phyloP scores from a whole-genome alignment of 148 eudicot genomes.

The Chenopodium suecicum region DNA sequence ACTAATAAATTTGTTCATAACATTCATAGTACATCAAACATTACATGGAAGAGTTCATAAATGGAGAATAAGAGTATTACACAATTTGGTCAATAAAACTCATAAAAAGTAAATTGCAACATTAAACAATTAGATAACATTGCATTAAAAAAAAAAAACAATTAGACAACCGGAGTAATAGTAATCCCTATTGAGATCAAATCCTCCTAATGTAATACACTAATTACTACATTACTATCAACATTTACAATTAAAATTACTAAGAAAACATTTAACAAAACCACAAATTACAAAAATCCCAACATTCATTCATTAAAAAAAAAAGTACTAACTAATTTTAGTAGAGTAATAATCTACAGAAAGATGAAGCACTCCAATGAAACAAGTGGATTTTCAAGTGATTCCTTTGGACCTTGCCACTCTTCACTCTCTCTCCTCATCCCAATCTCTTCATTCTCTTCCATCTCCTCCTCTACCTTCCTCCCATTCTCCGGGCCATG shows the following conservation, averaged over 20 bases:
- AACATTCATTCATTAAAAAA: no score
- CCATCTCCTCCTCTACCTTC: neutral
- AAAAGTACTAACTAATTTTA: neutral
- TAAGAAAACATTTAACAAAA: neutral
- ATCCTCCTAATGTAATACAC: neutral
- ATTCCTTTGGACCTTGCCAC: slow-evolving; percentile 45
- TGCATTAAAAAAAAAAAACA: no score
- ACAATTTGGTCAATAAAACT: neutral
- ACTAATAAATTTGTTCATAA: no score
- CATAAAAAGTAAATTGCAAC: neutral
- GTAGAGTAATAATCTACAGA: slow-evolving; percentile 31
- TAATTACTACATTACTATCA: neutral
- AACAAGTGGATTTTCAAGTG: slow-evolving; percentile 76
- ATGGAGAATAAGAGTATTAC: neutral
- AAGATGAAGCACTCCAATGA: slow-evolving; percentile 79
- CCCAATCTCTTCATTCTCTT: slow-evolving; percentile 5
- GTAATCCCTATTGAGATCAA: neutral
- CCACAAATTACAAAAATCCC: neutral
- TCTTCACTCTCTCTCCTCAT: slow-evolving; percentile 20
- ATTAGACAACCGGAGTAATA: slow-evolving; percentile 3
- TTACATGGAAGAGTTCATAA: no score
- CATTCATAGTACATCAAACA: no score
- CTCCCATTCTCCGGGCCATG: slow-evolving; percentile 24
- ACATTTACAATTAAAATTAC: slow-evolving; percentile 18
- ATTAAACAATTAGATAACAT: neutral